Evolutionary conservation across 208 protist species (phyloP), one percentile per base, ranked within the genome.

Genomic region (Leishmania arabica): DNA sequence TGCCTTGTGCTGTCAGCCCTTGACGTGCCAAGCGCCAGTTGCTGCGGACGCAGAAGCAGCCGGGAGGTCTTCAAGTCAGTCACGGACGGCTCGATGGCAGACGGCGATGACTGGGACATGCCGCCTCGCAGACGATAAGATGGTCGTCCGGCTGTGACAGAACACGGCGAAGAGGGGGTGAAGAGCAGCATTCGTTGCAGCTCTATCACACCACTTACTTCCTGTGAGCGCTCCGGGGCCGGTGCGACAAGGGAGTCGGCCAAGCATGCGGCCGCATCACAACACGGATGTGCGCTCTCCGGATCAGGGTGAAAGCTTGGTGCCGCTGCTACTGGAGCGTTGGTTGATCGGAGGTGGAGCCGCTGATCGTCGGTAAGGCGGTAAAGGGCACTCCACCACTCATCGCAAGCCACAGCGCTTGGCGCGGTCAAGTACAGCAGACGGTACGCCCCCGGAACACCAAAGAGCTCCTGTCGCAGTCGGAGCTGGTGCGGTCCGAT

Each of bases 301-400:
- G 64, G 64, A 68, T 17, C 37, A 37, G 31, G 64, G 64, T 31
- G 64, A 68, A 17, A 37, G 31, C 37, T 27, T 15, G 5, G 42
- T 13, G 40, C n/a, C 68, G 42, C 42, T 6, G 68, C 68, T 27
- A 9, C 17, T 8, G 19, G n/a, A 45, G 15, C 42, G 47, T n/a
- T 19, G 49, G 45, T 24, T 37, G 71, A 53, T 47, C 1, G 47
- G 27, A 8, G 11, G 71, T 56, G 53, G 17, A n/a, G 31, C 3
- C 49, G 72, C 15, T 76, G 72, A 58, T 76, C 24, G 5, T 62
- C 5, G 53, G 49, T 68, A n/a, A 85, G 72, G 62, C 77, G 77
- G 77, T 82, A 54, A 68, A 85, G 73, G 42, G 42, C 82, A 5
- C 73, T 65, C 82, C 82, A 82, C 82, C 82, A 85, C 42, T 85